Percentiles rank a stretch among this genome's conserved stretches.
phyloP scores from a whole-genome alignment of 306 rosid genomes.

The Luffa acutangula region DNA sequence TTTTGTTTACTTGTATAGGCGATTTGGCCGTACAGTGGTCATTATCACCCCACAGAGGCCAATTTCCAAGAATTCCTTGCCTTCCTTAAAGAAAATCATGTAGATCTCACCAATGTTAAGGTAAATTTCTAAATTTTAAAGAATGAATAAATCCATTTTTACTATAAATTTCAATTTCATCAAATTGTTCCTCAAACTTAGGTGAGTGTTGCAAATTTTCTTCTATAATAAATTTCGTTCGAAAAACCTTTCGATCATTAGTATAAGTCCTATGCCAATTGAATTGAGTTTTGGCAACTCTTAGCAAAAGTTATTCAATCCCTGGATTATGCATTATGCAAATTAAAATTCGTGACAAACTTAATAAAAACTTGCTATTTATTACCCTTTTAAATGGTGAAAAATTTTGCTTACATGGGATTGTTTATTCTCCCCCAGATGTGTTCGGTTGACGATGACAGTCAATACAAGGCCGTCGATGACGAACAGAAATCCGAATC shows the following conservation, averaged over 20 bases:
- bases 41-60: conserved; percentile 88
- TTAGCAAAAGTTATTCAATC: too few relatives aligned
- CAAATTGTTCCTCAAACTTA: too few relatives aligned
- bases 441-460: conserved; percentile 73
- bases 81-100: conserved; percentile 68
- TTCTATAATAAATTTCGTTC: too few relatives aligned
- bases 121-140: conserved; percentile 17
- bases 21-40: conserved; percentile 97
- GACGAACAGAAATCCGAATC: conserved; percentile 20
- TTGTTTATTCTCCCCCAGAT: conserved; percentile 26
- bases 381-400: background rate
- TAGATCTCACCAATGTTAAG: conserved; percentile 78
- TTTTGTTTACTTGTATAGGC: conserved; percentile 42
- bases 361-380: too few relatives aligned
- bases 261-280: too few relatives aligned
- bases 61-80: conserved; percentile 66
- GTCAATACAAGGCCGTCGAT: conserved; percentile 14
- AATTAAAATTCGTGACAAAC: too few relatives aligned
- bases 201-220: too few relatives aligned
- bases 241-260: too few relatives aligned
- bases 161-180: too few relatives aligned
- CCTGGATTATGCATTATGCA: too few relatives aligned
- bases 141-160: too few relatives aligned
- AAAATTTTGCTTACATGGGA: background rate
- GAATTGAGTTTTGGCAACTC: too few relatives aligned